Base-by-base conservation (phyloP, 768 basidiomycete species). In the Boletus coccyginus region DNA sequence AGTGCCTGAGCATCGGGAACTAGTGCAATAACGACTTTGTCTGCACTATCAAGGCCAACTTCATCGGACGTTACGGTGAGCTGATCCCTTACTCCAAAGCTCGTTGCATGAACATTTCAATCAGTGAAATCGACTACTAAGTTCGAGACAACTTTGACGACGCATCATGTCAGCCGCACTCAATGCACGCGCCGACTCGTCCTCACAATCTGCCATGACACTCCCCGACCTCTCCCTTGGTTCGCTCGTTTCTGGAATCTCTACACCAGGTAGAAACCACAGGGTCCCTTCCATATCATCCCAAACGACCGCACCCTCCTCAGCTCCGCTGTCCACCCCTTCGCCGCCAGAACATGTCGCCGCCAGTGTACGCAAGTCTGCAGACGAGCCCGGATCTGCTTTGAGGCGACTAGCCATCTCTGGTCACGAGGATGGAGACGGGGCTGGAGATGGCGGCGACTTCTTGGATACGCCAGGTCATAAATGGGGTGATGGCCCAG, bases 221-320 rank as follows among this genome's bases (percentile, higher is more conserved):
- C 73, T 81, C 39, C 81, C 80, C n/a, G 86, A 87, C 62, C 70
- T 87, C 35, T 85, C 86, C 9, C 74, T 87, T 1, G 81, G 80
- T 33, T 84, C 85, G 10, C 69, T 85, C 14, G 73, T 71, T 29
- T 81, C 81, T 9, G 78, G 75, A 9, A 77, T 84, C 61, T 81
- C 81, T 1, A 83, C 81, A 1, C 83, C 83, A 24, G 78, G 74
- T 1, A 66, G 78, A 59, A 68, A 62, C 48, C 65, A 75, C 33
- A 77, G 81, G 12, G 70, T 78, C 7, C 79, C 81, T 4, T 84
- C 84, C 0, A 47, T 76, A 7, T 78, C 82, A 0, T 81, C 81
- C 4, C 74, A 74, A 40, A 78, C 78, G 6, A 82, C 85, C 0
- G 81, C 79, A 0, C 73, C 73, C 12, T 83, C 82, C 3, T 83